phyloP scores from a whole-genome alignment of 345 rosid species.

The Nephelium lappaceum region DNA sequence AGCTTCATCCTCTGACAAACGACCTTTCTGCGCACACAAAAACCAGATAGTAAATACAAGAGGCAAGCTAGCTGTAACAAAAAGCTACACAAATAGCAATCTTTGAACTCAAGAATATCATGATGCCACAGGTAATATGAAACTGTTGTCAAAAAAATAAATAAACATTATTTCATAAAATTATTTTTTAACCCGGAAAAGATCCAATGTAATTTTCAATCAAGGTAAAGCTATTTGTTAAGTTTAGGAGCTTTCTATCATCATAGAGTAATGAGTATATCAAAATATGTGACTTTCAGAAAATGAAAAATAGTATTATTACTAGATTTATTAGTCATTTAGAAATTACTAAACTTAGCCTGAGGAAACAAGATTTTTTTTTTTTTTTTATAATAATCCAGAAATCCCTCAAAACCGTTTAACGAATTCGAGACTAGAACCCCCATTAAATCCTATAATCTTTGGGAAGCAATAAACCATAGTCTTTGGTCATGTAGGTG shows the following conservation, averaged over 20 bases:
- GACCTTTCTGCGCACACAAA: conserved; percentile 66
- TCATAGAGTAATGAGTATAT: not conserved
- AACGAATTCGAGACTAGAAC: too few species aligned
- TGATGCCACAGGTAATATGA: not conserved
- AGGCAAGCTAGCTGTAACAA: conserved; percentile 15
- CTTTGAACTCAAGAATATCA: not conserved
- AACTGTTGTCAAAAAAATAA: not conserved
- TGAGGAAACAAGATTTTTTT: not conserved
- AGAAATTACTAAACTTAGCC: not conserved
- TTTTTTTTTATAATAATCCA: too few species aligned
- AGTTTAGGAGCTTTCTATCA: not conserved
- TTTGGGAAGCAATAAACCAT: too few species aligned
- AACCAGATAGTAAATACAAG: conserved; percentile 10
- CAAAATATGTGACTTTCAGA: not conserved
- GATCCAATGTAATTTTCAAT: not conserved
- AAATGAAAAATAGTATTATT: not conserved
- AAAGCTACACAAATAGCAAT: not conserved
- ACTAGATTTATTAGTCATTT: not conserved
- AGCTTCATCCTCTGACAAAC: conserved; percentile 84
- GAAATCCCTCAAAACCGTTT: too few species aligned
- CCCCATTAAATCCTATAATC: too few species aligned
- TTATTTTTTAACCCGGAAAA: not conserved
- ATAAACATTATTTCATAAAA: not conserved
- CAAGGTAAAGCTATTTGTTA: not conserved
- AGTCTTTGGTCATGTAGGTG: too few species aligned